Base-by-base conservation (phyloP, 2,329 filamentous ascomycete species). In the Pseudopyricularia cyperi region DNA sequence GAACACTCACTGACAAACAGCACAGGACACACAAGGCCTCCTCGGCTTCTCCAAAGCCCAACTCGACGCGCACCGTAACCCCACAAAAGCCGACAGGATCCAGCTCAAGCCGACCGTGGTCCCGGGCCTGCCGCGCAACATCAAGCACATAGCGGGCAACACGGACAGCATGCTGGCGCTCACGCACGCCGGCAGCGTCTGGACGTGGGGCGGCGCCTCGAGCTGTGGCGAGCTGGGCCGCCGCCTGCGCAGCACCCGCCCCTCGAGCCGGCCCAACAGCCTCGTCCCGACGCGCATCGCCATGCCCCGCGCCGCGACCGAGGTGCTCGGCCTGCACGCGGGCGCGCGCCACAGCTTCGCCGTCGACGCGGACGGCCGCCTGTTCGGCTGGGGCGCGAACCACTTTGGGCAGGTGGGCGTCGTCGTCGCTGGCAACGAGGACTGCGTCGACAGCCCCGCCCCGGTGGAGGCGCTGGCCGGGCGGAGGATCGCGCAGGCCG, bases 161-260 rank as follows among this genome's bases (percentile, higher is more conserved):
- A 74, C 75, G 26, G 80, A 82, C 60, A 78, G 82, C 59, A 72
- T 75, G 37, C 68, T 82, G 19, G 78, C 74, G 15, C 71, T 89
- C 24, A 89, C 85, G 4, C 76, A 80, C 46, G 77, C 82, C 53
- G 85, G 85, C n/a, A 71, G 75, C 49, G 82, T 89, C 30, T 89
- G 86, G 60, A 85, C 85, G 52, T 89, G 85, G 83, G 85, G 85
- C 33, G 85, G 83, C 7, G 89, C 89, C 70, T 7, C 32, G 47
- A 12, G 42, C 44, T 24, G 59, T 22, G 17, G 22, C 48, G 48
- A 49, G 48, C 48, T 49, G 8, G 48, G 48, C 14, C 48, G 48
- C 3, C 48, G 32, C 3, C 30, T 34, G 28, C 28, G 47, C 32
- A 24, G 26, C 15, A 22, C 32, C n/a, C 47, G 47, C 8, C 9